Evolutionary conservation across 1,284 basidiomycete genomes (phyloP).

Genomic region (Trametes sp.): DNA sequence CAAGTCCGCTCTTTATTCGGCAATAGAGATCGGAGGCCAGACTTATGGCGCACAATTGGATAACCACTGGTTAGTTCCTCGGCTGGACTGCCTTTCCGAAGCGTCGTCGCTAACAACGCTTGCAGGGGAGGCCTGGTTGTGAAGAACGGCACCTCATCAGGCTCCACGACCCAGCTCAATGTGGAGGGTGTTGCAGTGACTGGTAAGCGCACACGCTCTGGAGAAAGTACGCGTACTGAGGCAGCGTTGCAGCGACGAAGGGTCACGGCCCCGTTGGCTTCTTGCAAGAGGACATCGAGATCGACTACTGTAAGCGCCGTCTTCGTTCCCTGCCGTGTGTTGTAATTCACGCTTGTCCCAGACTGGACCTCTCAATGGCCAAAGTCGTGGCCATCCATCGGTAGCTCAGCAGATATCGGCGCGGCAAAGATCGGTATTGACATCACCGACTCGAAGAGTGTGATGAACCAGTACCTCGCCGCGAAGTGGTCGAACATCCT

Average conservation of each 20-base stretch:
- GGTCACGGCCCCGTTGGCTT: conserved; percentile 18
- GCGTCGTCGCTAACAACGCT: background rate
- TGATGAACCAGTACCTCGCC: conserved; percentile 26
- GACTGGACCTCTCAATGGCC: conserved; percentile 16
- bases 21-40: conserved; percentile 18
- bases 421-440: conserved; percentile 23
- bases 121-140: conserved; percentile 23
- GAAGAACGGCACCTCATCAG: conserved; percentile 18
- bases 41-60: conserved; percentile 27
- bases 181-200: conserved; percentile 19
- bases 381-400: conserved; percentile 20
- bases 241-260: conserved; percentile 6
- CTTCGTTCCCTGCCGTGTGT: no score
- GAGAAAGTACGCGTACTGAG: background rate
- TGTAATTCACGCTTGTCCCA: background rate
- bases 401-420: conserved; percentile 12
- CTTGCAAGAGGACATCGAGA: conserved; percentile 22
- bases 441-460: conserved; percentile 26
- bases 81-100: no score
- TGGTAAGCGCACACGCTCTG: conserved; percentile 7
- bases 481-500: conserved; percentile 22
- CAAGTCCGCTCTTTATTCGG: conserved; percentile 25
- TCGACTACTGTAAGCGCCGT: conserved; percentile 23
- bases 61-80: conserved; percentile 24
- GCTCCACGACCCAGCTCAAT: conserved; percentile 13